Conservation (phyloP, 148 eudicot species). For the Dysphania ambrosioides region DNA sequence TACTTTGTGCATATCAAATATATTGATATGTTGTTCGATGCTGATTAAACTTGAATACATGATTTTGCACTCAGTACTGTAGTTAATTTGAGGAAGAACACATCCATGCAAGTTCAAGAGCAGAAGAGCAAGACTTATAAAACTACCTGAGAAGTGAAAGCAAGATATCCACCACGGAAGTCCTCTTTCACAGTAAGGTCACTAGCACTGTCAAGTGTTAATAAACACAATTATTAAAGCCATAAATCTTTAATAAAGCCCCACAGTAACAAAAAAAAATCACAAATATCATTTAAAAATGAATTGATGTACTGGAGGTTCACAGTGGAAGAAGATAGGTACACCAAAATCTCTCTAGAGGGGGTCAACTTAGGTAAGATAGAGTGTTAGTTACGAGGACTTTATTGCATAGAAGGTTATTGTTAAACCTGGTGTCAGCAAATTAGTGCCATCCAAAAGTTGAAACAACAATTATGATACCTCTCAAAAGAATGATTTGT, state of each 20-base stretch:
- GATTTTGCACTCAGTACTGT: constrained; percentile 3
- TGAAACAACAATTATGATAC: background rate
- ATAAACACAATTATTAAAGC: constrained; percentile 13
- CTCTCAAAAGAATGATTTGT: background rate
- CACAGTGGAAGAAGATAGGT: background rate
- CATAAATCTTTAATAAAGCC: background rate
- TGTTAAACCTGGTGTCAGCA: background rate
- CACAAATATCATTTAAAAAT: background rate
- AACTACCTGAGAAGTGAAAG: constrained; percentile 76
- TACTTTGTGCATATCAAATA: too few species aligned
- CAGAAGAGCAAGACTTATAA: background rate
- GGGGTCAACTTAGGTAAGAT: background rate
- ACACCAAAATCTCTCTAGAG: background rate
- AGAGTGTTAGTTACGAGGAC: background rate
- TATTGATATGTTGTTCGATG: too few species aligned
- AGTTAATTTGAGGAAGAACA: background rate
- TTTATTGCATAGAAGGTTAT: background rate
- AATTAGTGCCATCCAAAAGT: background rate
- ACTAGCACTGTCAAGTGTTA: constrained; percentile 65
- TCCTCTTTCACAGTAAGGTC: constrained; percentile 67
- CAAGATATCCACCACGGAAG: constrained; percentile 79
- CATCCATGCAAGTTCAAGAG: background rate
- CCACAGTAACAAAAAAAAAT: constrained; percentile 1
- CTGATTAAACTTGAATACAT: background rate
- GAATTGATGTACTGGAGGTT: background rate